phyloP scores from a whole-genome alignment of 495 filamentous ascomycete genomes.

The Penicillium dipodomyicola region DNA sequence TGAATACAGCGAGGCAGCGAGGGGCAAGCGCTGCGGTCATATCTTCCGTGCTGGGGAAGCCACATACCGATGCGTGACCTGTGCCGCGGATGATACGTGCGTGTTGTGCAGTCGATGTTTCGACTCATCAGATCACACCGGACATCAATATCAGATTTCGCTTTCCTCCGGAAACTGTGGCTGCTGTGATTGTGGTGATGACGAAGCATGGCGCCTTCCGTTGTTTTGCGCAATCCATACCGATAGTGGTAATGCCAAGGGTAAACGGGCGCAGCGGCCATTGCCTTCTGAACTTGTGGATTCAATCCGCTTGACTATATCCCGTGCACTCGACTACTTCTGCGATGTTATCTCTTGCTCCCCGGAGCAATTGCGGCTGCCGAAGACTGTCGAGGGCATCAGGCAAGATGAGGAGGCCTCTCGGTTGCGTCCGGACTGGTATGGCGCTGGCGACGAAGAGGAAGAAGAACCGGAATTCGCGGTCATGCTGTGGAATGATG shows the following conservation, averaged over 20 bases:
- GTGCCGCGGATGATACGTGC: slow-evolving; percentile 81
- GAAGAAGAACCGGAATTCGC: slow-evolving; percentile 71
- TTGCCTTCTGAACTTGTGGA: slow-evolving; percentile 71
- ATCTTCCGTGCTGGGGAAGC: slow-evolving; percentile 92
- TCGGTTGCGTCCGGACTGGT: slow-evolving; percentile 70
- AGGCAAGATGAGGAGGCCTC: slow-evolving; percentile 77
- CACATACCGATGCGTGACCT: slow-evolving; percentile 90
- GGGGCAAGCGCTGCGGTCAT: slow-evolving; percentile 95
- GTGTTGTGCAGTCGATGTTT: slow-evolving; percentile 89
- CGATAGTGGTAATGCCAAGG: slow-evolving; percentile 53
- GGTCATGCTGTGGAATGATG: slow-evolving; percentile 95
- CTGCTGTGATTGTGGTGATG: slow-evolving; percentile 95
- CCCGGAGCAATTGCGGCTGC: slow-evolving; percentile 85
- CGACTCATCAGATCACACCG: slow-evolving; percentile 91
- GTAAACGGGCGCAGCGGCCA: slow-evolving; percentile 52
- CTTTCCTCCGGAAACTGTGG: slow-evolving; percentile 87
- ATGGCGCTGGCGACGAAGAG: slow-evolving; percentile 55
- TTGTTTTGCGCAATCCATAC: slow-evolving; percentile 94
- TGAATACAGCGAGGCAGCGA: slow-evolving; percentile 88
- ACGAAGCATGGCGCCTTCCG: slow-evolving; percentile 85
- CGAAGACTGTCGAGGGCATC: slow-evolving; percentile 78
- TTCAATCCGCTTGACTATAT: slow-evolving; percentile 78
- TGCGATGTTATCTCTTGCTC: slow-evolving; percentile 98
- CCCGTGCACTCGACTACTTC: slow-evolving; percentile 83
- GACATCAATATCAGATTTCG: slow-evolving; percentile 81